Percentiles rank a stretch among this genome's conserved stretches.
phyloP scores from a whole-genome alignment of 1,139 yeast genomes.

The Yarrowia galli region DNA sequence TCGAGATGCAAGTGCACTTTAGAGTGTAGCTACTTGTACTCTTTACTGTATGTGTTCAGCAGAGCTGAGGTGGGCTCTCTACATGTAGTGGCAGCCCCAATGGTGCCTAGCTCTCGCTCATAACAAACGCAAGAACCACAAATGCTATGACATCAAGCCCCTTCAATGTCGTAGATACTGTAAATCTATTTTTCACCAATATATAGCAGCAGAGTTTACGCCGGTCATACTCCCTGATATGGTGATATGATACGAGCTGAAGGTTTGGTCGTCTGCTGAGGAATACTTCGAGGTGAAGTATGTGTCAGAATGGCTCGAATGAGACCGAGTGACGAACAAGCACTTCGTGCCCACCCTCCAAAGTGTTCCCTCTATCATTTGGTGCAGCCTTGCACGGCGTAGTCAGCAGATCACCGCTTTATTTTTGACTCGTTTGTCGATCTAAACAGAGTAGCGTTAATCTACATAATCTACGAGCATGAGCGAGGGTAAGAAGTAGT shows the following conservation, averaged over 20 bases:
- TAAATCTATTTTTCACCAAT: background rate
- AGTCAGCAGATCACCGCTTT: background rate
- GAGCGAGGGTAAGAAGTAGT: background rate
- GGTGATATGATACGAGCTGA: constrained; percentile 3
- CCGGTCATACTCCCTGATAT: background rate
- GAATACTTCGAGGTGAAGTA: background rate
- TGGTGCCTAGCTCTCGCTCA: too few species aligned
- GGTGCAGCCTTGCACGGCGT: constrained; percentile 14
- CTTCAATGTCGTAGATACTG: background rate
- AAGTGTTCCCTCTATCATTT: background rate
- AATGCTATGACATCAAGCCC: background rate
- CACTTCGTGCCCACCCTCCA: background rate
- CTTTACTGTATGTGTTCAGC: too few species aligned
- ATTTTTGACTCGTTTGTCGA: constrained; percentile 5
- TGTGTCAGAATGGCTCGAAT: background rate
- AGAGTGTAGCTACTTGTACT: too few species aligned
- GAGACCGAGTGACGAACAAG: background rate
- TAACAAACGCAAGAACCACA: too few species aligned
- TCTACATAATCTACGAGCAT: constrained; percentile 15
- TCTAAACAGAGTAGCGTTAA: constrained; percentile 10
- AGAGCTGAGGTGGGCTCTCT: too few species aligned
- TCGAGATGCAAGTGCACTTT: too few species aligned
- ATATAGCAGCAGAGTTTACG: constrained; percentile 2
- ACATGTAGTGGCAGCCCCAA: too few species aligned
- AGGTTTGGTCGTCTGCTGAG: background rate